Percentiles rank a stretch among this genome's conserved stretches.
phyloP scores from a whole-genome alignment of 305 asterid species.

The Caryopteris hybrid region DNA sequence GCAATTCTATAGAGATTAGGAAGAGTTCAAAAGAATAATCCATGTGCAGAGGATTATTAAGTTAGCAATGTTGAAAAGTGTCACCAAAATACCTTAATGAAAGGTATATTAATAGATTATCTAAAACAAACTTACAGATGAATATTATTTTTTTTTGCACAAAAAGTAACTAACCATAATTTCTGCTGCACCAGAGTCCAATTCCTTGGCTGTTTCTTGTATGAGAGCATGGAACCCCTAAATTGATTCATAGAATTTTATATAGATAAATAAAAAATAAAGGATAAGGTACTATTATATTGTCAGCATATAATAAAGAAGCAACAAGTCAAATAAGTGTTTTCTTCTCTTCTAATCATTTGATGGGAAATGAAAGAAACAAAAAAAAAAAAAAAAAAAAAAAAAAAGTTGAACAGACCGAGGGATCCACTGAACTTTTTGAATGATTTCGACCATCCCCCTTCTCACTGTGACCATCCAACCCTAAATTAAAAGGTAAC shows the following conservation, averaged over 20 bases:
- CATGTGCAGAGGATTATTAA: background rate
- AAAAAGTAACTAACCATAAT: constrained; percentile 37
- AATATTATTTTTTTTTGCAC: background rate
- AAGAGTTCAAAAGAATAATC: background rate
- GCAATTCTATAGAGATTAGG: background rate
- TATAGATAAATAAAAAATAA: constrained; percentile 8
- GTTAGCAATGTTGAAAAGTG: background rate
- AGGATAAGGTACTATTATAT: constrained; percentile 2
- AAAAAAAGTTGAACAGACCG: constrained; percentile 32
- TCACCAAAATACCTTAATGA: background rate
- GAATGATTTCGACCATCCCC: constrained; percentile 30
- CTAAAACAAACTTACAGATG: background rate
- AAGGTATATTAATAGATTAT: background rate
- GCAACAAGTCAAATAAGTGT: constrained; percentile 5
- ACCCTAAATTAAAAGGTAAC: constrained; percentile 61
- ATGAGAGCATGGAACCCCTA: constrained; percentile 75
- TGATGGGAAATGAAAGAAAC: background rate
- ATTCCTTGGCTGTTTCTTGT: constrained; percentile 44
- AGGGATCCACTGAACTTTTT: constrained; percentile 45
- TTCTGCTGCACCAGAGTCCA: constrained; percentile 34
- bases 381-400: no score
- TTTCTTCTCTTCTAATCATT: background rate
- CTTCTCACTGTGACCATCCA: constrained; percentile 39
- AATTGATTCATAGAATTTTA: constrained; percentile 22
- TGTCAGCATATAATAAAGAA: constrained; percentile 16